These are phyloP conservation scores for Taiozyma sp. DNA, from an alignment of 1,139 yeast species.

Conservation along the genomic window DNA sequence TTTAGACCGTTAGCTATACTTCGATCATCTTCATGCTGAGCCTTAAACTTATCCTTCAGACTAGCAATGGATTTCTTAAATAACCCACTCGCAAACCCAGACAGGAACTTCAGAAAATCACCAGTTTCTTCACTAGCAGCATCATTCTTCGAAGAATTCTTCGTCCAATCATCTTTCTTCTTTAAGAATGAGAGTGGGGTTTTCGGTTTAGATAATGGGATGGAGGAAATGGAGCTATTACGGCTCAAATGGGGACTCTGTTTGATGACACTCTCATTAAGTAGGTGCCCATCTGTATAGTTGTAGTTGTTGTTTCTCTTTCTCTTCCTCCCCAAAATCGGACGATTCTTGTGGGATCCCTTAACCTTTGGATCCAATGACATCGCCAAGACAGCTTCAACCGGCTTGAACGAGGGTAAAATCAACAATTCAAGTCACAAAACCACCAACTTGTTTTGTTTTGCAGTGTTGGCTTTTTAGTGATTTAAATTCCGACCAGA, in stretches of 20 bases:
- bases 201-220: background rate
- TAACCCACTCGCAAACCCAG: background rate
- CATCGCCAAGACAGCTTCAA: background rate
- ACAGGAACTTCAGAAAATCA: background rate
- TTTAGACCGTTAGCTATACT: constrained; percentile 2
- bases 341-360: constrained; percentile 5
- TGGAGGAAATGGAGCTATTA: constrained; percentile 1
- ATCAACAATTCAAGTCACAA: background rate
- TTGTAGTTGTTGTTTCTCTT: constrained; percentile 4
- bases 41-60: background rate
- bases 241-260: constrained; percentile 6
- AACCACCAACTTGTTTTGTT: background rate
- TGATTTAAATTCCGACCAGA: background rate
- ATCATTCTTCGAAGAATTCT: constrained; percentile 2
- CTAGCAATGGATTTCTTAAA: constrained; percentile 1
- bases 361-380: background rate
- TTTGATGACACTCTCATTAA: constrained; percentile 4
- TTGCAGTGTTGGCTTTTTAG: background rate
- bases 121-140: constrained; percentile 11
- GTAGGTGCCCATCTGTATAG: constrained; percentile 2
- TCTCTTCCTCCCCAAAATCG: constrained; percentile 7
- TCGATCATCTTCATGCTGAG: background rate
- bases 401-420: background rate
- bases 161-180: constrained; percentile 3
- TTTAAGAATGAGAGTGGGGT: background rate